Base-by-base conservation (phyloP, 1,284 basidiomycete species). In the Ustilago esculenta region DNA sequence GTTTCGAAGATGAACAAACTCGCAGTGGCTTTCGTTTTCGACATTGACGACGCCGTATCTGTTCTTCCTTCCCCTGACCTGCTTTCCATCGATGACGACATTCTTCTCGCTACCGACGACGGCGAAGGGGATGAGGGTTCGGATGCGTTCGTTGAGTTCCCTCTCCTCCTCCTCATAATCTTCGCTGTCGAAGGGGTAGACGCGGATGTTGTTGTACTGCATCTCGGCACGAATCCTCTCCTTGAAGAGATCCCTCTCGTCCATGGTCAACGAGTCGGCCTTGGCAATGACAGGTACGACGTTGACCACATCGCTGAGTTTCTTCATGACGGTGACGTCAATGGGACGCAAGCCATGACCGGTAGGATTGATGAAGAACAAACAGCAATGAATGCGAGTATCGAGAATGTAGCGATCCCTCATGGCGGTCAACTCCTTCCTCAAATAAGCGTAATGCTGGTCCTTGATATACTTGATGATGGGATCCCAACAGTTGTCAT, bases 381-480 rank as follows among this genome's bases (percentile, higher is more conserved):
- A 84, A 83, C 92, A 94, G 86, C 94, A 97, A 86, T 98, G 95
- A 72, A 98, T 96, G 65, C 96, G 90, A 18, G 95, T 97, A 85
- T 98, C 96, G 81, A 92, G 90, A 78, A 98, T 98, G 86, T 94
- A 92, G 63, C 93, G 90, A 86, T 98, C 96, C 73, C 96, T 90
- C 90, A 94, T 94, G 6, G 96, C 95, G 5, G 96, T 98, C 66
- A 98, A 87, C 86, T 98, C 95, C 85, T 98, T 98, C 83, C 96
- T 91, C 56, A 98, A 88, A 85, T 98, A 98, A 41, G 94, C 92
- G 81, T 92, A 94, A 86, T 98, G 95, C 83, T 98, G 95, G 86
- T 98, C 96, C 85, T 94, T 92, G 85, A 97, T 98, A 84, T 98
- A 96, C 85, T 96, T 96, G 83, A 98, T 87, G 77, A 98, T 97